Evolutionary conservation across 768 basidiomycete species (phyloP), one percentile per base, ranked within the genome.

Genomic region (Mycena olivaceomarginata): DNA sequence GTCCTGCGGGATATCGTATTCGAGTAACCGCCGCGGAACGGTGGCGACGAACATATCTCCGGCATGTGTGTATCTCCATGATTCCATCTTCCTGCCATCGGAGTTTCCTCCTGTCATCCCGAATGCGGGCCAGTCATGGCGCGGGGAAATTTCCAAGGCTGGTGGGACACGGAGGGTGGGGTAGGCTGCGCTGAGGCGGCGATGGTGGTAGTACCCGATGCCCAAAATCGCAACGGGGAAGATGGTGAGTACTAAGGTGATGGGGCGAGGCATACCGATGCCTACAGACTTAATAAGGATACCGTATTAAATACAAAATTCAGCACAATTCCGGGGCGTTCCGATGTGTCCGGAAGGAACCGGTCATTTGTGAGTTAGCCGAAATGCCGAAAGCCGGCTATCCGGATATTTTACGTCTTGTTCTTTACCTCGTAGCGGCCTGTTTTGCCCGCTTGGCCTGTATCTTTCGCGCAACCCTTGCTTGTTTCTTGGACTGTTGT

Each of bases 41-140:
- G 74, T 68, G 20, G 60, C 74, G 12, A 46, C 59, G 48, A 46
- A 75, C 67, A 75, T 68, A 31, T 75, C 67, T 5, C 74, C 74
- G 16, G 67, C 74, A 22, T 75, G 67, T 20, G 74, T 62, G 22
- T 37, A 40, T 43, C 51, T 63, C 74, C 74, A 75, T 12, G 20
- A 11, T 31, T 75, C 74, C n/a, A 20, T 62, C 8, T 25, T 59
- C 16, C 53, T 43, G 20, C 20, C 8, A 56, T 65, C 48, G 1
- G 22, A 22, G 39, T 65, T 56, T 53, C 11, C 18, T 18, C 46
- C 48, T 9, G 39, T 37, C 67, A 68, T 68, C 20, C 74, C 74
- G 31, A 75, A 63, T 37, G 74, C 74, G 12, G 74, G 74, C 20
- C 10, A 48, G 48, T 75, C 74, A 15, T 43, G 59, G 59, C 74